phyloP scores from a whole-genome alignment of 345 rosid species.

The Moricandia arvensis region DNA sequence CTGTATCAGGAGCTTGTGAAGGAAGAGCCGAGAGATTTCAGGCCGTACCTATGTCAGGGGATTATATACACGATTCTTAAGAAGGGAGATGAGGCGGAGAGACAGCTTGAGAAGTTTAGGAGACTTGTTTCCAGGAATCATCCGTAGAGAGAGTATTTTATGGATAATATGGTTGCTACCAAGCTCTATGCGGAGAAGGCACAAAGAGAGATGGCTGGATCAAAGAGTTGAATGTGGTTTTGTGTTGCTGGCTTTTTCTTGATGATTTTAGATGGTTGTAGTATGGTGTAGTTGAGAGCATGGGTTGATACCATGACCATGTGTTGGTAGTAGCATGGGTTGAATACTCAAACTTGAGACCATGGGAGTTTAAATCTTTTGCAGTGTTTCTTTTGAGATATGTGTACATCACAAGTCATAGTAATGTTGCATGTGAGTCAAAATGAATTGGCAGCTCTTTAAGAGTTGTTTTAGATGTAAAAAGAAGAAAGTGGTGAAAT shows the following conservation, averaged over 20 bases:
- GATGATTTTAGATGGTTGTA: slow-evolving; percentile 24
- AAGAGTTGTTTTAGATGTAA: not conserved
- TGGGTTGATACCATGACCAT: not conserved
- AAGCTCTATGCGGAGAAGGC: slow-evolving; percentile 64
- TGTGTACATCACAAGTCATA: not conserved
- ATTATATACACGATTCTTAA: slow-evolving; percentile 70
- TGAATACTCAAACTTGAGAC: not conserved
- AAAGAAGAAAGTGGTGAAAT: not conserved
- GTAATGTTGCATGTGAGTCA: not conserved
- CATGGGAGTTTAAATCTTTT: slow-evolving; percentile 2
- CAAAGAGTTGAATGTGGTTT: slow-evolving; percentile 33
- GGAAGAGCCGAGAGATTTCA: slow-evolving; percentile 91
- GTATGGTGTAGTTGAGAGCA: slow-evolving; percentile 19
- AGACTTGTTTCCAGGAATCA: slow-evolving; percentile 81
- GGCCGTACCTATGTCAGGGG: slow-evolving; percentile 91
- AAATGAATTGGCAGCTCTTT: not conserved
- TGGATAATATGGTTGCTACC: slow-evolving; percentile 67
- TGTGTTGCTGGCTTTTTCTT: slow-evolving; percentile 8
- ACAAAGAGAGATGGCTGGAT: slow-evolving; percentile 46
- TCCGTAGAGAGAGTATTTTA: slow-evolving; percentile 77
- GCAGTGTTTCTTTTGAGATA: not conserved
- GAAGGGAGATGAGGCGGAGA: slow-evolving; percentile 82
- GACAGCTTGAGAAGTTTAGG: slow-evolving; percentile 72
- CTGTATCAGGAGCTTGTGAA: slow-evolving; percentile 74
- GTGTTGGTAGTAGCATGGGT: slow-evolving; percentile 14